Base-by-base conservation (phyloP, 495 filamentous ascomycete genomes). In the Podospora sp. region DNA sequence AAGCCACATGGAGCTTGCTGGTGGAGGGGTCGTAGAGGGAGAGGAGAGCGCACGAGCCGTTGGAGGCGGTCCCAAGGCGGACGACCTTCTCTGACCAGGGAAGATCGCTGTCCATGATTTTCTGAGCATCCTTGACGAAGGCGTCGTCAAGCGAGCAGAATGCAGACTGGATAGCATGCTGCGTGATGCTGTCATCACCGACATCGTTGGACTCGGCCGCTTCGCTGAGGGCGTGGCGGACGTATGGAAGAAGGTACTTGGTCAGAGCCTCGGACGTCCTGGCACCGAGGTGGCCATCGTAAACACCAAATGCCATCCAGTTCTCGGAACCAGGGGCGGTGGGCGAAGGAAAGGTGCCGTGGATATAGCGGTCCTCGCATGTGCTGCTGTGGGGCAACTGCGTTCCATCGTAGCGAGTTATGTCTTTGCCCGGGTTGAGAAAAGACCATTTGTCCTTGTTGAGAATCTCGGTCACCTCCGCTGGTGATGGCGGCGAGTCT, bases 21-120 rank as follows among this genome's bases (percentile, higher is more conserved):
- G 78, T 76, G 12, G 36, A 14, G 1, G 83, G 76, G 60, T 90
- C 85, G 66, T 83, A 88, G 14, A 87, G 63, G 0, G 86, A 79
- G 0, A 90, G 74, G 9, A 90, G 77, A 3, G 88, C 89, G 61
- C 87, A 90, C 1, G 86, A 88, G 0, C 88, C 87, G 2, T 84
- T 74, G 65, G 80, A 83, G 16, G 81, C 84, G 29, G 85, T 81
- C 5, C 22, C 11, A 18, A 71, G 57, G 33, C 21, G 25, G 33
- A 9, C 14, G 11, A 71, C 29, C 51, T 71, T 71, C 22, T 65
- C 57, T 1, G 60, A 20, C 6, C 36, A 61, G 24, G 66, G 22
- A 11, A 65, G 60, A 20, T 33, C 14, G 53, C 25, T 35, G 46
- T 74, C 69, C 26, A 73, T 62, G 4, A 62, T 73, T 24, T 76